Conservation (phyloP, 2,329 filamentous ascomycete species). For the Daldinia eschscholtzii region DNA sequence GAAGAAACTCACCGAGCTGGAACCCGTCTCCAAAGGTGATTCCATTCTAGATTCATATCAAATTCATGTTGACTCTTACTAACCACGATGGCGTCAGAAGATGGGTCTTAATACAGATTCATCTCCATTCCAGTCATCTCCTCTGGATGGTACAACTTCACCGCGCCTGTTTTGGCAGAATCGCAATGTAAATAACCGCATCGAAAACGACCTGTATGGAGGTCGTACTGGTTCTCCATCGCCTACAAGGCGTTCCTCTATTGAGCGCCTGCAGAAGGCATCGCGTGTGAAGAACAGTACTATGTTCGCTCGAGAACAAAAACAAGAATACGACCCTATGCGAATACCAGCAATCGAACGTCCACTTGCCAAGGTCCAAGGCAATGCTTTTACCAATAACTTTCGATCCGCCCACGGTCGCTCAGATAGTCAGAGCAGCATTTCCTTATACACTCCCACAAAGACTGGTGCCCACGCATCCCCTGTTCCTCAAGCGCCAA, state of each 20-base stretch:
- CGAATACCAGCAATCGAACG: slow-evolving; percentile 83
- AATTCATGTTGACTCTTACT: slow-evolving; percentile 43
- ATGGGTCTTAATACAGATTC: slow-evolving; percentile 77
- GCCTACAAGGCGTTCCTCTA: slow-evolving; percentile 85
- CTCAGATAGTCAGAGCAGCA: slow-evolving; percentile 70
- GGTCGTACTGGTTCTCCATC: slow-evolving; percentile 73
- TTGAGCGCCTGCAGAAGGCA: slow-evolving; percentile 94
- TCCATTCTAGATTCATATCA: slow-evolving; percentile 31
- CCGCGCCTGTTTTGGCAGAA: slow-evolving; percentile 94
- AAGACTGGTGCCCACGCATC: slow-evolving; percentile 56
- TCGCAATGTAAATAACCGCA: slow-evolving; percentile 72
- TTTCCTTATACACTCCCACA: slow-evolving; percentile 69
- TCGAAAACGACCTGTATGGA: slow-evolving; percentile 77
- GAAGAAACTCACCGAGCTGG: slow-evolving; percentile 93
- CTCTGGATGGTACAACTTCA: slow-evolving; percentile 75
- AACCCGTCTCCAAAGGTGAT: slow-evolving; percentile 79
- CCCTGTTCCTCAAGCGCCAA: slow-evolving; percentile 48
- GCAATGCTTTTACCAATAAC: slow-evolving; percentile 75
- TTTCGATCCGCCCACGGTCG: slow-evolving; percentile 65
- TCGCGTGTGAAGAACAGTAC: slow-evolving; percentile 98
- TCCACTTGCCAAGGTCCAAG: slow-evolving; percentile 81
- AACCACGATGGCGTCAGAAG: slow-evolving; percentile 64
- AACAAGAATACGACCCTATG: slow-evolving; percentile 90
- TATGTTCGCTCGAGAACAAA: slow-evolving; percentile 93
- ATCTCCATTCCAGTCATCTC: slow-evolving; percentile 88